Percentiles rank a stretch among this genome's conserved stretches.
These are phyloP conservation scores for Rugonectria rugulosa DNA, from an alignment of 2,329 filamentous ascomycete species.

Conservation along the genomic window DNA sequence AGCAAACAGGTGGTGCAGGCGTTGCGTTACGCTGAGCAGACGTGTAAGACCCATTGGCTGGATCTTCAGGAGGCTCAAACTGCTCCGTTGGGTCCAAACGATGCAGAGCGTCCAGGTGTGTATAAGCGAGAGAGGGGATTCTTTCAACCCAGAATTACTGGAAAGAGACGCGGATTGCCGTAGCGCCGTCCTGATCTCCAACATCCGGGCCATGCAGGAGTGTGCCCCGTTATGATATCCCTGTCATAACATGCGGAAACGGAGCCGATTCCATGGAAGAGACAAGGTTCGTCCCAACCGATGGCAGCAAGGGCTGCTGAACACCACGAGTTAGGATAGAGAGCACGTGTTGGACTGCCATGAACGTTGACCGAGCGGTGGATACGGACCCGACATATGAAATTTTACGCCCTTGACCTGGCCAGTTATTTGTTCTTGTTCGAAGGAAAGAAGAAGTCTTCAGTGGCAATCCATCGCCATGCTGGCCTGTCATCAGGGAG, in stretches of 20 bases:
- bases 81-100: not conserved
- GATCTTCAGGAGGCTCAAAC: conserved; percentile 4
- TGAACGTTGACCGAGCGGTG: conserved; percentile 19
- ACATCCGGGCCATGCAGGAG: conserved; percentile 2
- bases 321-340: not conserved
- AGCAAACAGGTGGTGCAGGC: conserved; percentile 10
- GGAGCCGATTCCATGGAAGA: not conserved
- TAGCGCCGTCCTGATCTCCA: conserved; percentile 6
- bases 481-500: not conserved
- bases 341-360: conserved; percentile 19
- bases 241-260: not conserved
- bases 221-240: conserved; percentile 2
- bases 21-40: not conserved
- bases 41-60: conserved; percentile 4
- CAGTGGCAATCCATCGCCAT: conserved; percentile 4
- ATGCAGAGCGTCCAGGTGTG: not conserved
- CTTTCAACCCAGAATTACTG: not conserved
- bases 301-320: not conserved
- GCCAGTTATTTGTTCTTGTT: not conserved
- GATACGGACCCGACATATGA: conserved; percentile 4
- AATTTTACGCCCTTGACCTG: conserved; percentile 1
- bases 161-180: conserved; percentile 10
- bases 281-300: not conserved
- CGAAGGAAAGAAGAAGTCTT: not conserved
- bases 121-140: not conserved